Conservation (phyloP, 176 grass and related monocot species). For the Phyllostachys edulis region DNA sequence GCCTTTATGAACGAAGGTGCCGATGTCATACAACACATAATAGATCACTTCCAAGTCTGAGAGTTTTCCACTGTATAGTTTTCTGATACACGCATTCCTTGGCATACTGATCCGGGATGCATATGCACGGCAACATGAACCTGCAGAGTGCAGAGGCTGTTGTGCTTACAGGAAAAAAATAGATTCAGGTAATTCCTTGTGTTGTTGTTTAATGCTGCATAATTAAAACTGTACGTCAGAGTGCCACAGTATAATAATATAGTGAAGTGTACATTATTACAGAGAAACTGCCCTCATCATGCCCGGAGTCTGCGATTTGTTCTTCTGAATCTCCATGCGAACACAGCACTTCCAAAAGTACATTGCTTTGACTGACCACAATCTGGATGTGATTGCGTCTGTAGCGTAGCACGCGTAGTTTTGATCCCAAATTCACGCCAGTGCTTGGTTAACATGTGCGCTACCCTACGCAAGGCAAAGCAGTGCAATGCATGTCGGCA, state of each 20-base stretch:
- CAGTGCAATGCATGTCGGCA: too few species aligned
- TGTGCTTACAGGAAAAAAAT: not conserved
- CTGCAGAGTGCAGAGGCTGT: not conserved
- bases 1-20: constrained; percentile 73
- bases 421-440: too few species aligned
- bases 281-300: too few species aligned
- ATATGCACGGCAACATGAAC: not conserved
- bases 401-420: too few species aligned
- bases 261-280: not conserved
- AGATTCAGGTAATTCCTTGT: not conserved
- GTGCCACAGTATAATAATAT: not conserved
- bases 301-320: too few species aligned
- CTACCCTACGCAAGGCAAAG: too few species aligned
- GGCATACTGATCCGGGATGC: not conserved
- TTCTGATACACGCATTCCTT: not conserved
- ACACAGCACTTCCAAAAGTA: too few species aligned
- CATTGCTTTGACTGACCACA: too few species aligned
- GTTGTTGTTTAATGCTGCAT: not conserved
- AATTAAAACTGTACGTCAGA: not conserved
- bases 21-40: constrained; percentile 70
- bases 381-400: too few species aligned
- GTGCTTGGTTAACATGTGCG: too few species aligned
- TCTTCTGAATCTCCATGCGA: too few species aligned
- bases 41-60: constrained; percentile 65
- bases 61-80: not conserved